Percentiles rank a stretch among this genome's conserved stretches.
Evolutionary conservation across 1,139 yeast genomes (phyloP).

Genomic region (Yamadazyma siamensis): DNA sequence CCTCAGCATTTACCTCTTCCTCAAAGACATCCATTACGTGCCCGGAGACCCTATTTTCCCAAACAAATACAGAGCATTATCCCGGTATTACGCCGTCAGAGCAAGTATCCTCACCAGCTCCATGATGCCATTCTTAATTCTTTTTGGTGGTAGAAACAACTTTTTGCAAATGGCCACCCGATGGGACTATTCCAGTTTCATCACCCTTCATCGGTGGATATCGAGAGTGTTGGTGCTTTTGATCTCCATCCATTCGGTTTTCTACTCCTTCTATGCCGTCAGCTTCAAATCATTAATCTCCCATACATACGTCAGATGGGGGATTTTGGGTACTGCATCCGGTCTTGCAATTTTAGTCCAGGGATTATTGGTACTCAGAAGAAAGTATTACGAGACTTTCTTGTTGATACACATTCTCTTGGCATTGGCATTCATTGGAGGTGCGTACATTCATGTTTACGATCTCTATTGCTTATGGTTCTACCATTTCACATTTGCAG

Average conservation of each 20-base stretch:
- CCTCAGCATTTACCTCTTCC: slow-evolving; percentile 38
- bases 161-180: slow-evolving; percentile 54
- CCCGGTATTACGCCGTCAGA: slow-evolving; percentile 49
- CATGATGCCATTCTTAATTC: slow-evolving; percentile 48
- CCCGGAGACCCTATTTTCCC: slow-evolving; percentile 30
- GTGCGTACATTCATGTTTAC: slow-evolving; percentile 59
- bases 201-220: slow-evolving; percentile 58
- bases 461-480: slow-evolving; percentile 48
- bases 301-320: slow-evolving; percentile 41
- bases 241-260: slow-evolving; percentile 36
- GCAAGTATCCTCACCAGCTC: slow-evolving; percentile 56
- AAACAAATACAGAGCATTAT: slow-evolving; percentile 11
- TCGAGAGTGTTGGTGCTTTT: slow-evolving; percentile 46
- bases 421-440: slow-evolving; percentile 52
- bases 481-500: slow-evolving; percentile 50
- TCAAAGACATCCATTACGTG: slow-evolving; percentile 18
- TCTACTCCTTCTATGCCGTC: slow-evolving; percentile 21
- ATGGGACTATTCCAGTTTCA: slow-evolving; percentile 58
- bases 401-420: slow-evolving; percentile 55
- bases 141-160: slow-evolving; percentile 64
- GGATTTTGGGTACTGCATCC: slow-evolving; percentile 42
- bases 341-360: slow-evolving; percentile 39
- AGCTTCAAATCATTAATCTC: slow-evolving; percentile 3
- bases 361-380: slow-evolving; percentile 53
- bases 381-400: slow-evolving; percentile 61